Evolutionary conservation across 176 grass and related monocot species (phyloP), one percentile per base, ranked within the genome.

Genomic region (Aegilops speltoides): DNA sequence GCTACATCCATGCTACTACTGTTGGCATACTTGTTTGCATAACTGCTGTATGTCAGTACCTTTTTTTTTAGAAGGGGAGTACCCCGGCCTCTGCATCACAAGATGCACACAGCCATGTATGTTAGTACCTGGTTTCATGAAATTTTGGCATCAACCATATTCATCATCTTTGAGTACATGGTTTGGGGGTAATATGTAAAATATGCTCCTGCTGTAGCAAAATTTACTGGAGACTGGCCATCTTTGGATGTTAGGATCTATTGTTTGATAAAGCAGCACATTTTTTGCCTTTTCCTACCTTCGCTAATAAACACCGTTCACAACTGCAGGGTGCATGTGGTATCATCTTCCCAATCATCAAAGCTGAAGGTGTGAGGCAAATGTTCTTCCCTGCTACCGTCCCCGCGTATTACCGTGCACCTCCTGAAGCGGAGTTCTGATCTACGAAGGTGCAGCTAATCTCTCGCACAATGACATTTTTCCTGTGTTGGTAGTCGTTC

Each of bases 341-440:
- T 68, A 99, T 99, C 74, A 99, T 97, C 83, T 94, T 97, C 84
- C 97, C 97, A 3, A 97, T 99, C 68, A 97, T 99, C 38, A 99
- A 94, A 83, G 97, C 94, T 73, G 97, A 99, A 94, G 97, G 90
- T 0, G 94, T 94, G 56, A 90, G 97, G 87, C 97, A 99, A 54
- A 99, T 99, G 97, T 99, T 99, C 85, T 97, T 99, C 90, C 97
- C 97, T 15, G 97, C 92, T 13, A 99, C 90, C 6, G 92, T 97
- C 38, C 94, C 92, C 1, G 92, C 97, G 11, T 99, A 97, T 74
- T 99, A 97, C 80, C 90, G 90, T 11, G 77, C 85, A 32, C 65
- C 85, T 85, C 87, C 84, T 10, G 23, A 73, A 6, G 64, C 64
- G 0, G 77, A 89, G 59, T 92, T 48, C 64, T 81, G 26, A 76